Conservation (phyloP, 306 rosid species). For the Malus domestica region DNA sequence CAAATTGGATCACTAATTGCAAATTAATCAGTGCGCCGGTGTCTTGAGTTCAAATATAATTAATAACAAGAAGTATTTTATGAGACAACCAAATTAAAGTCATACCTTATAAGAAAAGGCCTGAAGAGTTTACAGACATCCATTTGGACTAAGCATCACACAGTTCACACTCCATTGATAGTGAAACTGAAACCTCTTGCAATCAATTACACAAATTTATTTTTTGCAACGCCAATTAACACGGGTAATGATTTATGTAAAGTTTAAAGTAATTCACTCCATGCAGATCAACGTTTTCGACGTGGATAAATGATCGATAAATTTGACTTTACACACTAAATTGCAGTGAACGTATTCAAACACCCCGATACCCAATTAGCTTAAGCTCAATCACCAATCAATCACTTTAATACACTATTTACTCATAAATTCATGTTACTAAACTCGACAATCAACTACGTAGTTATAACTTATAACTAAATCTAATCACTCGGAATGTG, state of each 20-base stretch:
- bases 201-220: background rate
- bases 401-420: too few species aligned
- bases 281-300: background rate
- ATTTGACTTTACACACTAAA: background rate
- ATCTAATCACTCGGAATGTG: too few species aligned
- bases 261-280: background rate
- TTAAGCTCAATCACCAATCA: too few species aligned
- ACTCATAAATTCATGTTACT: too few species aligned
- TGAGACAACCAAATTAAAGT: background rate
- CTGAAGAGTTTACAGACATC: background rate
- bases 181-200: background rate
- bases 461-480: too few species aligned
- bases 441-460: too few species aligned
- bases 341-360: too few species aligned
- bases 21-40: background rate
- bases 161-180: background rate
- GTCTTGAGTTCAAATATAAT: background rate
- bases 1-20: background rate
- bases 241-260: background rate
- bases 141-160: background rate
- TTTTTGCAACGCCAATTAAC: background rate
- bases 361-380: too few species aligned
- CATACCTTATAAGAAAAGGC: background rate
- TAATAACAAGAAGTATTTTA: background rate
- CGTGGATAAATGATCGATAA: background rate